phyloP scores from a whole-genome alignment of 805 yeast species.

The Zygoascus bituminiphila region DNA sequence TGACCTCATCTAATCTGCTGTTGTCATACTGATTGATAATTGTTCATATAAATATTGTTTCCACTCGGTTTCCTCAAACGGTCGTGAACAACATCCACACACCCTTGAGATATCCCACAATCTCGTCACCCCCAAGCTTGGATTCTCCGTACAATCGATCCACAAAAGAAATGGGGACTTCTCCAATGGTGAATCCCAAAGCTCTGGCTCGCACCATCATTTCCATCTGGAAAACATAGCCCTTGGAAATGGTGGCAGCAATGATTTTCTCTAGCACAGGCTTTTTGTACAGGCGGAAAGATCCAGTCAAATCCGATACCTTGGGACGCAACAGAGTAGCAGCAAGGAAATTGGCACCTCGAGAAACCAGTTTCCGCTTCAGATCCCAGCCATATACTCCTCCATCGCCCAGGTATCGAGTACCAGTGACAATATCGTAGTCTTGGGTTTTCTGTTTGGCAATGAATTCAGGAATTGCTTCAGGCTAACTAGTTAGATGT shows the following conservation, averaged over 20 bases:
- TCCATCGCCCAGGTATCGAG: conserved; percentile 73
- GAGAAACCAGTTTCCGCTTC: conserved; percentile 65
- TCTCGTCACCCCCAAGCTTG: conserved; percentile 74
- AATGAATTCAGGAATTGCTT: conserved; percentile 69
- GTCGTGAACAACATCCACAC: conserved; percentile 61
- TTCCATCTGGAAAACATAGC: conserved; percentile 82
- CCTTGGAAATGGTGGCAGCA: conserved; percentile 61
- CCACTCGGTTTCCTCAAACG: conserved; percentile 32
- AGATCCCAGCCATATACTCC: conserved; percentile 83
- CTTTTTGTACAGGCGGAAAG: conserved; percentile 67
- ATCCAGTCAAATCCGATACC: conserved; percentile 69
- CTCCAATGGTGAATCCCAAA: conserved; percentile 65
- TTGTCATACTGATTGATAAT: no score
- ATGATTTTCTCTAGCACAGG: conserved; percentile 58
- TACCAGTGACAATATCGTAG: conserved; percentile 40
- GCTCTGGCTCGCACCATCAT: conserved; percentile 78
- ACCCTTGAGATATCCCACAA: conserved; percentile 68
- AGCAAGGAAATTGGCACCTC: conserved; percentile 77
- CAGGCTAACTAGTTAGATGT: conserved; percentile 35
- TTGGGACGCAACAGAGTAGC: conserved; percentile 61
- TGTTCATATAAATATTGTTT: not conserved
- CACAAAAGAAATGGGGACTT: conserved; percentile 70
- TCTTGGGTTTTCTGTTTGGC: conserved; percentile 42
- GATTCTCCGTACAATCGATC: conserved; percentile 74
- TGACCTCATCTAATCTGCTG: no score